Conservation (phyloP, 345 rosid genomes). For the Eucalyptus erythrocorys region DNA sequence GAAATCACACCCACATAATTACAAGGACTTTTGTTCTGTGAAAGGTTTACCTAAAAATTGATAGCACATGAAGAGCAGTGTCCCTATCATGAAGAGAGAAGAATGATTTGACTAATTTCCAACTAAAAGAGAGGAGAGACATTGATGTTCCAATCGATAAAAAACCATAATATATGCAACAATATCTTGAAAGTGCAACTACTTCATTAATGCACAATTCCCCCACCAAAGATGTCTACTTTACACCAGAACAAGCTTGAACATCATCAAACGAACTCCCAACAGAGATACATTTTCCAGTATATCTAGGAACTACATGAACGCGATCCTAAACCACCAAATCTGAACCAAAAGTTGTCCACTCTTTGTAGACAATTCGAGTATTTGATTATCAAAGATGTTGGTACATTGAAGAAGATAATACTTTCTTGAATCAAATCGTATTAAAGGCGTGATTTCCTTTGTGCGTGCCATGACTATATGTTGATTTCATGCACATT, state of each 20-base stretch:
- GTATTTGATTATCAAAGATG: neutral
- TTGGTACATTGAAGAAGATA: neutral
- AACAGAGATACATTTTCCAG: neutral
- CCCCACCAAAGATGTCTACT: neutral
- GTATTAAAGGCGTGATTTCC: neutral
- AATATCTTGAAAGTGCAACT: neutral
- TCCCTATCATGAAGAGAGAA: neutral
- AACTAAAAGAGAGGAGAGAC: neutral
- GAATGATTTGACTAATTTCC: neutral
- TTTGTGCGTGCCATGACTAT: neutral
- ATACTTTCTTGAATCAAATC: neutral
- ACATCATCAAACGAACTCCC: neutral
- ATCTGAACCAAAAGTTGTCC: neutral
- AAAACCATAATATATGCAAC: neutral
- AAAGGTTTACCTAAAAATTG: neutral
- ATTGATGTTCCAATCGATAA: neutral
- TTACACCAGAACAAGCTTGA: neutral
- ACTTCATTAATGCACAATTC: neutral
- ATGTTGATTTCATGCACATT: neutral
- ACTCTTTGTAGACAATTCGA: neutral
- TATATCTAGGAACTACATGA: neutral
- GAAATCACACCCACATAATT: neutral
- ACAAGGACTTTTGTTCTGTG: neutral
- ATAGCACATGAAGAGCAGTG: neutral
- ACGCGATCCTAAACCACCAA: neutral